Percentiles rank a stretch among this genome's conserved stretches.
phyloP scores from a whole-genome alignment of 2,329 filamentous ascomycete genomes.

The Exophiala xenobiotica region DNA sequence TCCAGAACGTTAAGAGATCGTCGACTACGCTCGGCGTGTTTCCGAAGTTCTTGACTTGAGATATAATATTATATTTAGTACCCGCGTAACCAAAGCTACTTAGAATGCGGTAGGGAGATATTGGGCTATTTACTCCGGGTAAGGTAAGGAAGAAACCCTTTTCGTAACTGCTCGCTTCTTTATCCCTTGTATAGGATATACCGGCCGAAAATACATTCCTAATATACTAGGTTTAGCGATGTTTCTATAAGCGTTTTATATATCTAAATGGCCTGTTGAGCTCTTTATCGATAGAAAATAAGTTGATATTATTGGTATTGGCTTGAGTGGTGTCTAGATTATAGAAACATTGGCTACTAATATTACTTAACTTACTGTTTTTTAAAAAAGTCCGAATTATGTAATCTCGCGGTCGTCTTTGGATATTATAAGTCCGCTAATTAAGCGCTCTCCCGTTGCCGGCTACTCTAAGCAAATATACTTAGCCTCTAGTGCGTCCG shows the following conservation, averaged over 20 bases:
- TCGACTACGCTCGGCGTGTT: neutral
- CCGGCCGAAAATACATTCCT: neutral
- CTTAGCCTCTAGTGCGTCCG: neutral
- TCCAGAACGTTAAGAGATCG: neutral
- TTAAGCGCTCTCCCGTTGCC: neutral
- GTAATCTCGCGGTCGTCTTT: neutral
- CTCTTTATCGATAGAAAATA: neutral
- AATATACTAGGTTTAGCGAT: neutral
- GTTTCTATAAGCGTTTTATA: neutral
- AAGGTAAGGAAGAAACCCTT: neutral
- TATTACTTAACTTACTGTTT: neutral
- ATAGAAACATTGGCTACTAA: neutral
- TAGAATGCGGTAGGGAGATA: neutral
- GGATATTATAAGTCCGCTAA: neutral
- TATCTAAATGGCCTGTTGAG: neutral
- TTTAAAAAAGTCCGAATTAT: neutral
- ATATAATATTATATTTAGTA: neutral
- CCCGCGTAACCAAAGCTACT: neutral
- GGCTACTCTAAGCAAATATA: no score
- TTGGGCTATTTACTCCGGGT: neutral
- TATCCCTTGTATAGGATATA: neutral
- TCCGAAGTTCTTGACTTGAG: neutral
- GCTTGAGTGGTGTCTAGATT: neutral
- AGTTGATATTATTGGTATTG: neutral
- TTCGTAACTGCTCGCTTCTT: neutral